phyloP scores from a whole-genome alignment of 208 protist genomes.

The Tritrichomonas musculus region DNA sequence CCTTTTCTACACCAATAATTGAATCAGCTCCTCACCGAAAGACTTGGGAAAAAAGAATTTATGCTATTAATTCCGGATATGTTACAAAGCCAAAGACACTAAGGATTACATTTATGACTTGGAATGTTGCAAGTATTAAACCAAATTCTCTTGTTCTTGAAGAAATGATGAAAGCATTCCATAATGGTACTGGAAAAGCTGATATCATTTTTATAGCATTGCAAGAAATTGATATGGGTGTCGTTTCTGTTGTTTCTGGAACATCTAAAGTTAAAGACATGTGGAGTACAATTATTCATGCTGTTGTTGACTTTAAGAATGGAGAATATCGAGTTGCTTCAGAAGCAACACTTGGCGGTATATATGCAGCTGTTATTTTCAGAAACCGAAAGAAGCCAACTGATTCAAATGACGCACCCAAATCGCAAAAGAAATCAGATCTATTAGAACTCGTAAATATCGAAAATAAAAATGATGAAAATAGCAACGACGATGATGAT shows the following conservation, averaged over 20 bases:
- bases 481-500: too few relatives aligned
- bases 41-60: not conserved
- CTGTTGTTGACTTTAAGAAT: not conserved
- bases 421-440: too few relatives aligned
- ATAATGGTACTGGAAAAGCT: not conserved
- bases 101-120: not conserved
- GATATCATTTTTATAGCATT: constrained; percentile 19
- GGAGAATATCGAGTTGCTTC: not conserved
- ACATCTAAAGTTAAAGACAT: not conserved
- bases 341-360: not conserved
- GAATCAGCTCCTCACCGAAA: not conserved
- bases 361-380: not conserved
- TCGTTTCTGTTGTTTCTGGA: not conserved
- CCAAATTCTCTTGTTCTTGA: not conserved
- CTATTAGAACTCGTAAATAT: too few relatives aligned
- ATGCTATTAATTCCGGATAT: not conserved
- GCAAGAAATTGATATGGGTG: constrained; percentile 28
- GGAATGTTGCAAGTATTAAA: constrained; percentile 15
- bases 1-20: not conserved
- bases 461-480: too few relatives aligned
- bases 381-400: not conserved
- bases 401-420: too few relatives aligned
- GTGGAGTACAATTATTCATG: not conserved
- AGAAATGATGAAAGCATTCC: not conserved
- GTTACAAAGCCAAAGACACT: not conserved